phyloP scores from a whole-genome alignment of 768 basidiomycete genomes.

The Suillus lakei region DNA sequence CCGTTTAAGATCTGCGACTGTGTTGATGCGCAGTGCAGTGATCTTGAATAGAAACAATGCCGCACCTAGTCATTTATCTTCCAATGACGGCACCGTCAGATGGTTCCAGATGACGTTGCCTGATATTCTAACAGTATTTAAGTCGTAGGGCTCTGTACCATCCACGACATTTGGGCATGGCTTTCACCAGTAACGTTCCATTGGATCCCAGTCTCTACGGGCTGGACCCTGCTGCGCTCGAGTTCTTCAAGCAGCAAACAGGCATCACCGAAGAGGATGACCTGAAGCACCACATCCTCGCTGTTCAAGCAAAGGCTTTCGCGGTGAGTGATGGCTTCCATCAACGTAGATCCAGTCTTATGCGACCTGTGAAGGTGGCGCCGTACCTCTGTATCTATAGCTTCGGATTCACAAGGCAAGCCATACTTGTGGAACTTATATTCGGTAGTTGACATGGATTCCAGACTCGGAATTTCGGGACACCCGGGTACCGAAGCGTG shows the following conservation, averaged over 20 bases:
- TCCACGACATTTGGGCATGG: not conserved
- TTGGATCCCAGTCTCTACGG: slow-evolving; percentile 22
- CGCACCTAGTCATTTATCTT: not conserved
- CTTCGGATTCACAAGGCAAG: slow-evolving; percentile 24
- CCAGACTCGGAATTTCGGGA: slow-evolving; percentile 25
- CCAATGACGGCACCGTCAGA: not conserved
- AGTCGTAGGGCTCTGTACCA: not conserved
- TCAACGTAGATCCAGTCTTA: not conserved
- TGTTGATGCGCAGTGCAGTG: not conserved
- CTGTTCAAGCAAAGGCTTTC: slow-evolving; percentile 39
- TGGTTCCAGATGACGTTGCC: not conserved
- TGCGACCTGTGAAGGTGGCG: slow-evolving; percentile 17
- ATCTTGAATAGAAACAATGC: not conserved
- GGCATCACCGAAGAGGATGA: slow-evolving; percentile 34
- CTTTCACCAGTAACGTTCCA: no score
- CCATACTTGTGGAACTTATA: not conserved
- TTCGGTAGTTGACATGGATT: slow-evolving; percentile 1
- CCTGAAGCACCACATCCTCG: slow-evolving; percentile 38
- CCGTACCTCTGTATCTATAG: slow-evolving; percentile 29
- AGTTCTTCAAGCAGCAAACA: slow-evolving; percentile 35
- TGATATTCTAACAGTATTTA: not conserved
- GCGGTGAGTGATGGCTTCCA: slow-evolving; percentile 23
- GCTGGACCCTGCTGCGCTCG: slow-evolving; percentile 14
- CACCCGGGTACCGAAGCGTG: slow-evolving; percentile 28
- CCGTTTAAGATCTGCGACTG: not conserved